These are phyloP conservation scores for Trichoderma guizhouense DNA, from an alignment of 2,329 filamentous ascomycete species.

Conservation along the genomic window DNA sequence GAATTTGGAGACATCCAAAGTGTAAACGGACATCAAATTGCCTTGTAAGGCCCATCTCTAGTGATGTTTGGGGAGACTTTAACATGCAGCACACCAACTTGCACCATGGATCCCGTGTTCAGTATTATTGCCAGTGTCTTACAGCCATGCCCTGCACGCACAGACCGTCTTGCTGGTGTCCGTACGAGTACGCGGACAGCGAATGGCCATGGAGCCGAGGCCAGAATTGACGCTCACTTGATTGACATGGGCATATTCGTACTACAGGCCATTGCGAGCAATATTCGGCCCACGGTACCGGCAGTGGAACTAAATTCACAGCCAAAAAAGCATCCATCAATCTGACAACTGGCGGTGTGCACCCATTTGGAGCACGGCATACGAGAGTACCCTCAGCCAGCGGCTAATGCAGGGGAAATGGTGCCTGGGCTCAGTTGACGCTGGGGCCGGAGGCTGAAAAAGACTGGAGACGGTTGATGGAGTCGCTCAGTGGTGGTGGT, in stretches of 20 bases:
- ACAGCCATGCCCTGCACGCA: neutral
- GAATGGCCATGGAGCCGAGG: neutral
- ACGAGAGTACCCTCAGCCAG: neutral
- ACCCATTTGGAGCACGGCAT: neutral
- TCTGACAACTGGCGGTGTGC: constrained; percentile 12
- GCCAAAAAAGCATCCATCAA: neutral
- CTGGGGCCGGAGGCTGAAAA: neutral
- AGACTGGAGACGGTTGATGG: neutral
- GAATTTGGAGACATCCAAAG: neutral
- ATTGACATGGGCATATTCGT: neutral
- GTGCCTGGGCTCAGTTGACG: neutral
- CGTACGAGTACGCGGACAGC: neutral
- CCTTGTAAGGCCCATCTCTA: neutral
- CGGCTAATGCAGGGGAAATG: constrained; percentile 16
- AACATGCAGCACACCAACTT: neutral
- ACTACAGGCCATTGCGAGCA: neutral
- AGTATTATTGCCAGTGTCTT: neutral
- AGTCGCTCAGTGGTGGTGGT: neutral
- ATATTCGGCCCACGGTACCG: neutral
- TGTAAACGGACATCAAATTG: neutral
- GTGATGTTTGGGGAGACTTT: neutral
- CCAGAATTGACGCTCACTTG: neutral
- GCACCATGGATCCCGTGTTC: neutral
- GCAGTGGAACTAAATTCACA: neutral
- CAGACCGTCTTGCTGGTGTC: neutral